phyloP scores from a whole-genome alignment of 2,329 filamentous ascomycete species.

The Scytalidium lignicola region DNA sequence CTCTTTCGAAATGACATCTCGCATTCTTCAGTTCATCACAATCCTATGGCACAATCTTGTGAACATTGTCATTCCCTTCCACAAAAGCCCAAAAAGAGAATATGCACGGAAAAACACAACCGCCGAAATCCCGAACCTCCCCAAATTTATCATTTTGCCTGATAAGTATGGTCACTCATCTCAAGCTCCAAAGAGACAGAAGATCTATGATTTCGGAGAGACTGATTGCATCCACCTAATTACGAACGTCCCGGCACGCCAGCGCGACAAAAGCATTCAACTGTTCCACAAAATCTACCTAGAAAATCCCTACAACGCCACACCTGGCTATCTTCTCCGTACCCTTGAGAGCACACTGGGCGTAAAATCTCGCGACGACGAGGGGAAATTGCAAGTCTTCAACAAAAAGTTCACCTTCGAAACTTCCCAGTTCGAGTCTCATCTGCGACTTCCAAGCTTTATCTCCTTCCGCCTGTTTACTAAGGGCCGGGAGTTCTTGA shows the following conservation, averaged over 20 bases:
- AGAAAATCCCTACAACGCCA: neutral
- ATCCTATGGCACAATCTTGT: neutral
- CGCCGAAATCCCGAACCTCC: neutral
- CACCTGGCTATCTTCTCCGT: neutral
- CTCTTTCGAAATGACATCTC: conserved; percentile 65
- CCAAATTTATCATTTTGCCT: neutral
- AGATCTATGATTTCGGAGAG: neutral
- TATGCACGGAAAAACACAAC: neutral
- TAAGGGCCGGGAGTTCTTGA: neutral
- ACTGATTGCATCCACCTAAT: neutral
- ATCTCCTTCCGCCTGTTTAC: neutral
- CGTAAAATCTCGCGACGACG: neutral
- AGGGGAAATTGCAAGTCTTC: neutral
- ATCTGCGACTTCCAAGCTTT: neutral
- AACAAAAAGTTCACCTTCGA: neutral
- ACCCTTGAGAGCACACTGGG: neutral
- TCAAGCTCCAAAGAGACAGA: neutral
- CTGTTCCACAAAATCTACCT: neutral
- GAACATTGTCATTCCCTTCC: neutral
- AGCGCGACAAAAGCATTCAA: neutral
- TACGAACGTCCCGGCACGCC: neutral
- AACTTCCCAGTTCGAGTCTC: neutral
- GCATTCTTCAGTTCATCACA: neutral
- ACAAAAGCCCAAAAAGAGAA: neutral
- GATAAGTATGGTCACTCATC: neutral